phyloP scores from a whole-genome alignment of 768 basidiomycete genomes.

The Auricularia heimuer region DNA sequence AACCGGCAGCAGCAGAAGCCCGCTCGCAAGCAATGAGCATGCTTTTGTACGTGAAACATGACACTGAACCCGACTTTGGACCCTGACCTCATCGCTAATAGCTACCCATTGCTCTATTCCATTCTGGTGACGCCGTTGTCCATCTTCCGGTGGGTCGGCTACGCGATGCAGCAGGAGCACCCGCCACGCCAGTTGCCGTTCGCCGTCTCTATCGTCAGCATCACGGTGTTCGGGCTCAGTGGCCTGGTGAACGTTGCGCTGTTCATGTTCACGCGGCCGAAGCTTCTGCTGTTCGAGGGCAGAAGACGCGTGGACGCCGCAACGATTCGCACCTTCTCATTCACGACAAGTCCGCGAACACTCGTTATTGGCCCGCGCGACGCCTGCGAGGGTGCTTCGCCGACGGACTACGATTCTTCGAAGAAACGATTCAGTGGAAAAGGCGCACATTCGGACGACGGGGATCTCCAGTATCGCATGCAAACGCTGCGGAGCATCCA shows the following conservation, averaged over 20 bases:
- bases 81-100: slow-evolving; percentile 5
- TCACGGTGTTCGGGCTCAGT: slow-evolving; percentile 27
- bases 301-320: background rate
- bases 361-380: too few species aligned
- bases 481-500: background rate
- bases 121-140: slow-evolving; percentile 30
- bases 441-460: background rate
- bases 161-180: slow-evolving; percentile 10
- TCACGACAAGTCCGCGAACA: background rate
- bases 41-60: background rate
- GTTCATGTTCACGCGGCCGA: slow-evolving; percentile 26
- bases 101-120: slow-evolving; percentile 32
- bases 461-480: background rate
- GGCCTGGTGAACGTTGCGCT: slow-evolving; percentile 33
- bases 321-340: background rate
- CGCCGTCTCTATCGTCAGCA: slow-evolving; percentile 24
- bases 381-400: too few species aligned
- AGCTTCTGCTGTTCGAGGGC: slow-evolving; percentile 22
- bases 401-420: background rate
- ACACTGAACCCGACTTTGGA: background rate
- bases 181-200: slow-evolving; percentile 14
- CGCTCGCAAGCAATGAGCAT: slow-evolving; percentile 3
- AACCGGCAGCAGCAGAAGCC: background rate
- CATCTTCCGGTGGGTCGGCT: slow-evolving; percentile 30
- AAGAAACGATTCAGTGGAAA: background rate